Base-by-base conservation (phyloP, 1,139 yeast species). In the Pichia sp. region DNA sequence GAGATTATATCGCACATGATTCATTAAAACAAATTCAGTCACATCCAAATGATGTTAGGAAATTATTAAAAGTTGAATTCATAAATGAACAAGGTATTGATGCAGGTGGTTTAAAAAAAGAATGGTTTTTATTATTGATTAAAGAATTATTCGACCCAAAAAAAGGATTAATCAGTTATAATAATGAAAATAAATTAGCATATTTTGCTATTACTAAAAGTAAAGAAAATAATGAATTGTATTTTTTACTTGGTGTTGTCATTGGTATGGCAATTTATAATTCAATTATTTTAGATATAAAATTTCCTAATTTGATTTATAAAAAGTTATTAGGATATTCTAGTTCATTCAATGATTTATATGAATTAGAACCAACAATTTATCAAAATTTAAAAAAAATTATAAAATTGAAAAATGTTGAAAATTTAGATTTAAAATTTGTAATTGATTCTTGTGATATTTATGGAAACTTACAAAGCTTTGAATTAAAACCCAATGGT, bases 31-130 rank as follows among this genome's bases (percentile, higher is more conserved):
- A 78, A 46, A 79, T 90, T 33, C 76, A 77, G 45, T 59, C 64
- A 10, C 77, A 81, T 55, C 77, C 74, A 38, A 63, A 65, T 11
- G 87, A 86, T 55, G 68, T 90, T 50, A 81, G 83, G 57, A 90
- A 89, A 59, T 76, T 87, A 3, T 64, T 90, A 28, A 72, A 79
- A 51, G 83, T 92, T 11, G 90, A 85, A 55, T 92, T 92, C 61
- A 63, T 82, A 4, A 81, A 81, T 45, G 97, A 92, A 58, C 94
- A 92, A 0, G 97, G 97, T 0, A 74, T 90, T 24, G 98, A 92
- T 67, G 97, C 89, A 0, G 98, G 97, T 1, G 98, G 98, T 0
- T 69, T 90, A 49, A 78, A 82, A 53, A 90, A 89, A 59, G 97
- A 92, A 59, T 92, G 97, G 97, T 90, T 92, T 62, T 68, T 80